Evolutionary conservation across 768 basidiomycete species (phyloP), one percentile per base, ranked within the genome.

Genomic region (Hydnum rufescens): DNA sequence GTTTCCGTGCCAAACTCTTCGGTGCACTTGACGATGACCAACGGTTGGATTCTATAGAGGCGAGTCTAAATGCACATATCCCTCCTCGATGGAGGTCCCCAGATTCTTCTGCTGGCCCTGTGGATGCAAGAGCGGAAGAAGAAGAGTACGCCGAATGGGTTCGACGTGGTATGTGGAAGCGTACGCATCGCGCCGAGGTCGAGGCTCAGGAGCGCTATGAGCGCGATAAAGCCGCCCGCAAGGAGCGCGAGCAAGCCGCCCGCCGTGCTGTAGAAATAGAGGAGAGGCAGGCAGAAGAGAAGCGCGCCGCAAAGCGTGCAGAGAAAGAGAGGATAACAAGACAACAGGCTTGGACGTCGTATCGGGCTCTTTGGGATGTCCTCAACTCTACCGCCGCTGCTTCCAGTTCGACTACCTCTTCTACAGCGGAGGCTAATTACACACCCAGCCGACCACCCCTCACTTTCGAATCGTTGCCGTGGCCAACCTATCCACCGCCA

Each of bases 101-200:
- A 36, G 59, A 53, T 49, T 44, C 59, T 39, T 53, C 46, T 60
- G 34, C 51, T 56, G 60, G 58, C 56, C 55, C 57, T 53, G 57
- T 53, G 58, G 64, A 66, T 64, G 61, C 70, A 65, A 58, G 74
- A 2, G 67, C 36, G 63, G 64, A 75, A 54, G 87, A 90, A 4
- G 82, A 90, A 58, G 80, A 86, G 55, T 93, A 93, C 58, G 75
- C 81, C 1, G 84, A 87, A 59, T 92, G 84, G 82, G 67, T 93
- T 49, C 69, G 89, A 57, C 65, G 72, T 25, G 86, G 85, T 46
- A 92, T 95, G 83, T 89, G 84, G 70, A 74, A 76, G 75, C 53
- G 56, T 3, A 60, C 60, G 49, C 59, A 64, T 50, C 55, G 54
- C 32, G 57, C 53, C 2, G 64, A 65, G 49, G 25, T 36, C 4